Evolutionary conservation across 257 asterid genomes (phyloP).

Genomic region (Paulownia fortunei): DNA sequence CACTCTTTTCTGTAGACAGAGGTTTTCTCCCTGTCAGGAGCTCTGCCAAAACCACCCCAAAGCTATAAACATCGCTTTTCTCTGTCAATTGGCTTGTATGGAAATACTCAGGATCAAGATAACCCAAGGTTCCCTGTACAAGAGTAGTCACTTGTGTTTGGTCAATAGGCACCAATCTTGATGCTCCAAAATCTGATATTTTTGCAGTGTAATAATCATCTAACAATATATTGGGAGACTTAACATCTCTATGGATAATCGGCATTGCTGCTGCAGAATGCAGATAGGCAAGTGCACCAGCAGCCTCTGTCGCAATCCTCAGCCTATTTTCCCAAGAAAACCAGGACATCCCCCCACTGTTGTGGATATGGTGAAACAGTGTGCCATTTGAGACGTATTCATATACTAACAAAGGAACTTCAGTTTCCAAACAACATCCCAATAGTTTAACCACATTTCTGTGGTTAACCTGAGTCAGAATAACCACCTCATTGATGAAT

Average conservation of each 20-base stretch:
- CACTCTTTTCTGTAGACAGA: background rate
- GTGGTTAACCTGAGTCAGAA: constrained; percentile 34
- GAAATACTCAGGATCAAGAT: constrained; percentile 56
- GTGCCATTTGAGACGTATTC: too few species aligned
- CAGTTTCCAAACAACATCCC: too few species aligned
- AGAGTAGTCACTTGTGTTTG: constrained; percentile 50
- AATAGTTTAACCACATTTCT: too few species aligned
- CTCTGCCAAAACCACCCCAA: constrained; percentile 43
- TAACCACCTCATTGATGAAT: constrained; percentile 37
- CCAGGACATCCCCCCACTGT: too few species aligned
- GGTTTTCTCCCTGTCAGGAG: constrained; percentile 38
- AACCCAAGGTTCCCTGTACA: constrained; percentile 56
- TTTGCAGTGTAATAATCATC: constrained; percentile 38
- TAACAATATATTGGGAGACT: constrained; percentile 25
- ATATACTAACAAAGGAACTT: too few species aligned
- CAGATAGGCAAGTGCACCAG: too few species aligned
- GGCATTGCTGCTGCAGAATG: too few species aligned
- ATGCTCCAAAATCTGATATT: constrained; percentile 58
- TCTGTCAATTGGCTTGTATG: constrained; percentile 43
- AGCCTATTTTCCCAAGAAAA: too few species aligned
- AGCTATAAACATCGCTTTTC: constrained; percentile 44
- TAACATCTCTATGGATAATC: too few species aligned
- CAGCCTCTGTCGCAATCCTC: too few species aligned
- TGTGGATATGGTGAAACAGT: too few species aligned
- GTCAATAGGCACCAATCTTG: constrained; percentile 52